These are phyloP conservation scores for Lolium multiflorum DNA, from an alignment of 176 grass and related monocot species.

Conservation along the genomic window DNA sequence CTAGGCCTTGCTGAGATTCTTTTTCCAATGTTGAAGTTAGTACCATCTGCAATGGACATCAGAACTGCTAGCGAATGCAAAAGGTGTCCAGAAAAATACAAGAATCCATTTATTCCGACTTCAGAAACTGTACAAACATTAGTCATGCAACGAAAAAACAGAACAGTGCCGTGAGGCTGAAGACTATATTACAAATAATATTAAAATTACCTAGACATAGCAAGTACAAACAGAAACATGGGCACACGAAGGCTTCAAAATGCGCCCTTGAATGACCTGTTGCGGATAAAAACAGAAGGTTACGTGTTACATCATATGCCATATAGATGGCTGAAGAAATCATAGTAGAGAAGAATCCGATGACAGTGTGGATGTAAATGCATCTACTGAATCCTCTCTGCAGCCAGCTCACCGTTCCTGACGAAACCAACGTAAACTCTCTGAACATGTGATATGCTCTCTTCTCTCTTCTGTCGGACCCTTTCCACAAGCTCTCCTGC, in stretches of 20 bases:
- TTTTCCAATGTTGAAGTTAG: too few species aligned
- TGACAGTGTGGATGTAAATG: not conserved
- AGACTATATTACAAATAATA: not conserved
- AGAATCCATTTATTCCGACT: slow-evolving; percentile 18
- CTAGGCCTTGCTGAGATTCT: too few species aligned
- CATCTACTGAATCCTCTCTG: slow-evolving; percentile 21
- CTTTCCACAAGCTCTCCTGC: slow-evolving; percentile 23
- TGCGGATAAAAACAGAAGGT: not conserved
- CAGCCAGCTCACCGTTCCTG: slow-evolving; percentile 35
- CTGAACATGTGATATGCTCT: slow-evolving; percentile 33
- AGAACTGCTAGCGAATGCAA: too few species aligned
- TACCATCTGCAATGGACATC: too few species aligned
- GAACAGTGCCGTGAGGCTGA: not conserved
- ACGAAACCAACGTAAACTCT: slow-evolving; percentile 32
- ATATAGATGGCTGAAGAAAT: not conserved
- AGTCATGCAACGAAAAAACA: slow-evolving; percentile 11
- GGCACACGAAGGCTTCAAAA: not conserved
- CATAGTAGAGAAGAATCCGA: not conserved
- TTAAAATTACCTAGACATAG: not conserved
- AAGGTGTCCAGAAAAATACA: not conserved
- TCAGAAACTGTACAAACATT: not conserved
- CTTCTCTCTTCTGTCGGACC: slow-evolving; percentile 21
- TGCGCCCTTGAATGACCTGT: not conserved
- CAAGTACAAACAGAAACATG: not conserved
- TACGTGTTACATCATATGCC: too few species aligned